These are phyloP conservation scores for Eucalyptus dawsonii DNA, from an alignment of 345 rosid genomes.

Conservation along the genomic window DNA sequence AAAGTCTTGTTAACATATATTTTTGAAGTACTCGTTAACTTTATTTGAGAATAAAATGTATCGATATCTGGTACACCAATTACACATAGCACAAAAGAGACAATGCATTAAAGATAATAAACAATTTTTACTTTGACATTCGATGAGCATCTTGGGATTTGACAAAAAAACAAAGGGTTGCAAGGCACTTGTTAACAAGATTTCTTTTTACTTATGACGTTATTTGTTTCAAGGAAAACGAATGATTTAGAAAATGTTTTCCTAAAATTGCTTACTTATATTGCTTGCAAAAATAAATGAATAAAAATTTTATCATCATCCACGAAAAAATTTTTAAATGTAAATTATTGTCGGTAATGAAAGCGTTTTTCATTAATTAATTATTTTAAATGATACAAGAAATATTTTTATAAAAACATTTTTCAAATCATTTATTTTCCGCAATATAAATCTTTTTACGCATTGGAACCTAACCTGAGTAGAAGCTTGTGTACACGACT, in stretches of 20 bases:
- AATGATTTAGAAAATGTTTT: too few species aligned
- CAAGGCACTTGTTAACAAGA: neutral
- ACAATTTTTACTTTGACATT: neutral
- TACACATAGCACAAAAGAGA: neutral
- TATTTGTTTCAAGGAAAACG: too few species aligned
- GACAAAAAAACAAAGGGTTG: neutral
- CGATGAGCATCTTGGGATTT: neutral
- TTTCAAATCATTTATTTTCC: too few species aligned
- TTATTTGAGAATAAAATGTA: neutral
- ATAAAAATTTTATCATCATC: neutral
- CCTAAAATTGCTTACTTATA: too few species aligned
- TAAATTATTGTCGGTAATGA: too few species aligned
- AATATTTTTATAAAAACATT: too few species aligned
- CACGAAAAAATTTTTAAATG: neutral
- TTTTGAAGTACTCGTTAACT: neutral
- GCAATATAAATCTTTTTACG: neutral
- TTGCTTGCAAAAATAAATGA: neutral
- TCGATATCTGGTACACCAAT: neutral
- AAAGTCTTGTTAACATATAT: neutral
- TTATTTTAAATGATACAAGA: too few species aligned
- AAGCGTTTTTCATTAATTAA: too few species aligned
- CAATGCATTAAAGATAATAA: neutral
- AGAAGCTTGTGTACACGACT: neutral
- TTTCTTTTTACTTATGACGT: neutral
- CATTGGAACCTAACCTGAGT: neutral